Base-by-base conservation (phyloP, 163 green algal genomes). In the Prototheca cutis region DNA sequence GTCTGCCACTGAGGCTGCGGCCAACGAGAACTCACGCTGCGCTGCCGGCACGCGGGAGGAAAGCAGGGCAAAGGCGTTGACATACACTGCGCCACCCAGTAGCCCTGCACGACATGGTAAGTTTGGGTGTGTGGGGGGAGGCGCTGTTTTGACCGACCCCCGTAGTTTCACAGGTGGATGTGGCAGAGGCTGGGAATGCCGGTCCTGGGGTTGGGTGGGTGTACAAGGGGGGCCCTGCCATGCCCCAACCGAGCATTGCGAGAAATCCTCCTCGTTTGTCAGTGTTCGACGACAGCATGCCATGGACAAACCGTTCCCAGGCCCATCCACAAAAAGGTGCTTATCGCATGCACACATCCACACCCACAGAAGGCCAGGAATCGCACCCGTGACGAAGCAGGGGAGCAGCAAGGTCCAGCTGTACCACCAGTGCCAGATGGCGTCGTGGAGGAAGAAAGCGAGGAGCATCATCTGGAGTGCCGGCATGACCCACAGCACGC, bases 41-140 rank as follows among this genome's bases (percentile, higher is more conserved):
- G 49, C 6, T 3, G 68, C 53, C 1, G 71, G 25, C 2, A 79
- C 72, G 31, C 84, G 67, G 4, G 47, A 55, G 13, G 61, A 53
- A 17, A 89, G 65, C 4, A 84, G 48, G 0, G 66, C 84, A 59
- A 89, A 89, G 25, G 67, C 71, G 51, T 84, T 81, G 5, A 89
- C 81, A 66, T 89, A 89, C 36, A 84, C 75, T 4, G 70, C 75
- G 10, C 81, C 81, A 0, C 81, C 81, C 42, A 89, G 40, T 53
- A 89, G 59, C 2, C 81, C 80, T 63, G 75, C 53, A 24, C 23
- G 15, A n/a, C n/a, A n/a, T n/a, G n/a, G n/a, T n/a, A n/a, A n/a
- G n/a, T n/a, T n/a, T n/a, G 36, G 36, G 36, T 21, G 36, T 45
- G 36, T 29, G 25, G 53, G 27, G 17, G 31, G 53, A 18, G 51